Evolutionary conservation across 306 rosid species (phyloP), one percentile per base, ranked within the genome.

Genomic region (Ormosia emarginata): DNA sequence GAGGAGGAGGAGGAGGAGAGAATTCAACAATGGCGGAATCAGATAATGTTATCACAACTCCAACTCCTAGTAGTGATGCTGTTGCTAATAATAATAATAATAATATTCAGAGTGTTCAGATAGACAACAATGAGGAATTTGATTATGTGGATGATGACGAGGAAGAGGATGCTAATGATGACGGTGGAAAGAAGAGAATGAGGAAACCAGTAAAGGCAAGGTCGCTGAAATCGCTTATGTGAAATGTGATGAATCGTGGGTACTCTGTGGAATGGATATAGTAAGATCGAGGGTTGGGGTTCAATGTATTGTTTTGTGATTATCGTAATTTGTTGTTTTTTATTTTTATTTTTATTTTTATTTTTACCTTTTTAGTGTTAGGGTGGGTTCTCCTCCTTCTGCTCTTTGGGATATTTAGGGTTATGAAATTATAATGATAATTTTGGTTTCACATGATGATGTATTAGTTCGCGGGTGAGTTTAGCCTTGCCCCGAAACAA

Each of bases 131-230:
- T 18, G 83, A 52, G 18, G 88, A 73, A 78, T 84, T 89, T 8
- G 95, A 88, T 13, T 88, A 71, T 74, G 82, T 73, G 6, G 88
- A 85, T 0, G 89, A 86, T 1, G 91, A 88, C 0, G 93, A 89
- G 0, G 92, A 87, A 0, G 92, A 86, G 0, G 81, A 85, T 0
- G 84, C 61, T 0, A 77, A 71, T 4, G 89, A 77, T 8, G 84
- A 80, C 2, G 66, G 81, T 52, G 88, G 90, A 43, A 91, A 86
- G 75, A 91, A 86, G 81, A 70, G 91, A 83, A 87, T 87, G 89
- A 81, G 99, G 87, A 95, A 88, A 78, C 95, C 97, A 0, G 92
- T 91, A 79, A 95, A 95, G 82, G 98, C 92, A 4, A 88, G 98
- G 81, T 95, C 98, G 36, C 62, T 95, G 71, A 95, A 95, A 81